Conservation (phyloP, 2,329 filamentous ascomycete genomes). For the Calonectria pseudoreteaudii region DNA sequence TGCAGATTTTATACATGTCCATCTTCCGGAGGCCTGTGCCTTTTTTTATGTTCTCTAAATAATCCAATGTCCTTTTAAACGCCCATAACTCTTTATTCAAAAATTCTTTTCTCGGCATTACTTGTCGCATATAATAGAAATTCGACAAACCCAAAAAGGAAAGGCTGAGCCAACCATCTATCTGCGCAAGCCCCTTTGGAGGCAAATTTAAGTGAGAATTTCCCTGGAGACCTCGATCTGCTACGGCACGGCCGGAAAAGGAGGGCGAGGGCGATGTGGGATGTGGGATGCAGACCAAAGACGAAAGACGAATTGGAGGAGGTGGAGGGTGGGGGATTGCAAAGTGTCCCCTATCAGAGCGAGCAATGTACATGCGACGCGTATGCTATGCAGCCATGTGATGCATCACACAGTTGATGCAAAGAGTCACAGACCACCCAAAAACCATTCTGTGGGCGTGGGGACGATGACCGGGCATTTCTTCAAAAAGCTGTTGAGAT, state of each 20-base stretch:
- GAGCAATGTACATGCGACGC: neutral
- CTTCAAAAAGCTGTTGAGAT: conserved; percentile 12
- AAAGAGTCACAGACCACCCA: conserved; percentile 13
- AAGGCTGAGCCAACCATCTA: neutral
- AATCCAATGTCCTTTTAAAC: neutral
- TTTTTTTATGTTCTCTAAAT: conserved; percentile 4
- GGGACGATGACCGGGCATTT: conserved; percentile 5
- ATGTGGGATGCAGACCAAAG: neutral
- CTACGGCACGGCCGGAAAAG: conserved; percentile 62
- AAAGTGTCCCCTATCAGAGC: neutral
- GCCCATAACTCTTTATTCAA: neutral
- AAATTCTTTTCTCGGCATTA: neutral
- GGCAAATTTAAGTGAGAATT: conserved; percentile 45
- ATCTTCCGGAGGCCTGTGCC: neutral
- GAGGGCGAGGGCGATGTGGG: neutral
- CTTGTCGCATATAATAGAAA: neutral
- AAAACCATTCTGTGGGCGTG: conserved; percentile 13
- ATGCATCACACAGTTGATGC: neutral
- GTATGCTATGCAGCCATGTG: neutral
- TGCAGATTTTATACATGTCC: neutral
- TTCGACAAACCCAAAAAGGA: conserved; percentile 8
- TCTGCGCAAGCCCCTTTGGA: neutral
- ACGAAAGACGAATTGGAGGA: conserved; percentile 9
- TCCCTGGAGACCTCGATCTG: conserved; percentile 67
- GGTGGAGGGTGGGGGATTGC: neutral